Conservation (phyloP, 1,139 yeast species). For the Pichia terricola region DNA sequence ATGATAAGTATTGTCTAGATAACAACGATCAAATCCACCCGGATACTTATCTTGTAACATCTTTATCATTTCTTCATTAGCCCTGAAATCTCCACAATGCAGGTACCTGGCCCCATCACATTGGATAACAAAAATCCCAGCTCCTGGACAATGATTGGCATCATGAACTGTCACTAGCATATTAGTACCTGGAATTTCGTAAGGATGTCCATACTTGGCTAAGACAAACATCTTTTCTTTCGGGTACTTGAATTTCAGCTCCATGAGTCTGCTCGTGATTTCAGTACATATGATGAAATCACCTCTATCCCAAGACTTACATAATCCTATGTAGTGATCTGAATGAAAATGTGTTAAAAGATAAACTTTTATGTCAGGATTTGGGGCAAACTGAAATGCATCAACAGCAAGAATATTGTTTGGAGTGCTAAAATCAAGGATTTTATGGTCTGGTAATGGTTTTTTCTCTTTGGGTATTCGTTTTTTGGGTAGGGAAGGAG, state of each 20-base stretch:
- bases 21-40: constrained; percentile 45
- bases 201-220: constrained; percentile 17
- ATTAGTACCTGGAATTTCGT: constrained; percentile 32
- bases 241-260: constrained; percentile 7
- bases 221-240: constrained; percentile 37
- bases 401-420: constrained; percentile 45
- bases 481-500: neutral
- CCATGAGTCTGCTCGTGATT: constrained; percentile 47
- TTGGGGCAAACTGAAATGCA: constrained; percentile 51
- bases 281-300: constrained; percentile 55
- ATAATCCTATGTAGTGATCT: constrained; percentile 85
- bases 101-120: constrained; percentile 30
- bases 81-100: constrained; percentile 93
- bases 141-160: constrained; percentile 97
- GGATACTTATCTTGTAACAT: constrained; percentile 26
- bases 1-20: constrained; percentile 83
- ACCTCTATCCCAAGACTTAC: constrained; percentile 65
- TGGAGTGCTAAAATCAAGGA: constrained; percentile 32
- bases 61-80: constrained; percentile 37
- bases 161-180: constrained; percentile 56
- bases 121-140: constrained; percentile 69
- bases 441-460: constrained; percentile 48
- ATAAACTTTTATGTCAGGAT: constrained; percentile 39
- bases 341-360: constrained; percentile 80
- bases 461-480: constrained; percentile 25